Base-by-base conservation (phyloP, 192 early-diverging fungal species). In the Linnemannia hyalina region DNA sequence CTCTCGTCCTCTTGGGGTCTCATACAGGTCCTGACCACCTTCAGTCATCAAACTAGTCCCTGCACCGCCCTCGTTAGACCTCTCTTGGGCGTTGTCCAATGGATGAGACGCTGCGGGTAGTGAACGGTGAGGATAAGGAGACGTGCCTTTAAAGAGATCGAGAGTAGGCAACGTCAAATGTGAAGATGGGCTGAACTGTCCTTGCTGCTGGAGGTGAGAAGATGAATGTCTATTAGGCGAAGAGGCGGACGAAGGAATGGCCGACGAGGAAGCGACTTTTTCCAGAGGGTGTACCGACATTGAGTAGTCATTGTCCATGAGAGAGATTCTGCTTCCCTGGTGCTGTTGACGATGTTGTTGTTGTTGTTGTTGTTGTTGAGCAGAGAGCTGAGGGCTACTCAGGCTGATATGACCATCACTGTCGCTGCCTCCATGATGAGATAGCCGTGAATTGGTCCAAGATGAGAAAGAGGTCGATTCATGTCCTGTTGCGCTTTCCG, bases 201-300 rank as follows among this genome's bases (percentile, higher is more conserved):
- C 71, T 57, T 65, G 57, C 20, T 11, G 26, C 20, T 11, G 26
- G 47, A 32, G 35, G 26, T 42, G 42, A 6, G 2, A 1, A 6
- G 10, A 5, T 42, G 29, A 40, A 32, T 3, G 26, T 44, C 60
- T 65, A 29, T 4, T 65, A 29, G 60, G 60, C 11, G 60, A 65
- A 65, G 60, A 35, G 60, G 29, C 60, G 13, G 1, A 2, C 6
- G 60, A 65, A 32, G 60, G 32, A 32, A 15, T 32, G 13, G 10
- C 29, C 10, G 60, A 11, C 0, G 73, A 74, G 16, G 71, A 38
- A 36, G 57, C 18, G 2, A 44, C 18, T n/a, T 32, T 42, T 13
- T 73, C n/a, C 1, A 80, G n/a, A n/a, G 71, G 71, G 22, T 74
- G 55, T 55, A 80, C 68, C 18, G 78, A 32, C 23, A 44, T 68